These are phyloP conservation scores for Daldinia concentrica DNA, from an alignment of 495 filamentous ascomycete species.

Conservation along the genomic window DNA sequence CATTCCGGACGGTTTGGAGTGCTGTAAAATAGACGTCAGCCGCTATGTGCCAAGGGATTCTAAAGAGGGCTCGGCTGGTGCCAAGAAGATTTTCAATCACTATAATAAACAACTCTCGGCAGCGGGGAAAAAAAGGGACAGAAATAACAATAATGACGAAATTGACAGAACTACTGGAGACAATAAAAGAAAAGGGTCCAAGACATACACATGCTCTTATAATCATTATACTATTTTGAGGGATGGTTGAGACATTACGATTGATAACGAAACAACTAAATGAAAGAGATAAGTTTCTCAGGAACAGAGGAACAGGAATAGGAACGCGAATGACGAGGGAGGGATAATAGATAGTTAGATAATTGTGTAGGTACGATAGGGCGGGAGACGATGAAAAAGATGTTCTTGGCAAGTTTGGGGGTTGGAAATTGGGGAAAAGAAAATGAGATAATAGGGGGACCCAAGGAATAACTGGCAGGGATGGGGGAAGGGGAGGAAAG, in stretches of 20 bases:
- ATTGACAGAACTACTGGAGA: constrained; percentile 3
- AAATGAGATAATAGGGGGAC: constrained; percentile 39
- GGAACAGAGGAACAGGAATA: neutral
- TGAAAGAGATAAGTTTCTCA: constrained; percentile 15
- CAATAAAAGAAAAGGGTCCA: constrained; percentile 19
- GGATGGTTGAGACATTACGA: constrained; percentile 45
- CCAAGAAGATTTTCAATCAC: constrained; percentile 45
- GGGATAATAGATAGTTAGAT: constrained; percentile 9
- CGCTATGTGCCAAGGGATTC: constrained; percentile 8
- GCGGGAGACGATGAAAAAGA: constrained; percentile 44
- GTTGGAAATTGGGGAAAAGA: constrained; percentile 37
- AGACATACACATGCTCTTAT: constrained; percentile 52
- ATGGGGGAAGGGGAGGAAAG: constrained; percentile 9
- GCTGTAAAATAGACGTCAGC: constrained; percentile 48
- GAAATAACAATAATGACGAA: constrained; percentile 23
- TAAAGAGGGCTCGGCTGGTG: constrained; percentile 21
- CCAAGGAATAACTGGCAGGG: constrained; percentile 27
- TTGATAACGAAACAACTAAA: constrained; percentile 21
- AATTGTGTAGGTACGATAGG: constrained; percentile 13
- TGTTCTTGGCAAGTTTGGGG: constrained; percentile 52
- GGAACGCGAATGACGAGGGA: constrained; percentile 31
- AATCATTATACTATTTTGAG: constrained; percentile 45
- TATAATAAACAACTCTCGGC: constrained; percentile 41
- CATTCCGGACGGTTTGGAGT: constrained; percentile 50
- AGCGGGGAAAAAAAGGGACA: constrained; percentile 41